A percentile compares a stretch with the other conserved stretches of the same genome.
These are phyloP conservation scores for Gymnopilus junonius DNA, from an alignment of 768 basidiomycete species.

Conservation along the genomic window DNA sequence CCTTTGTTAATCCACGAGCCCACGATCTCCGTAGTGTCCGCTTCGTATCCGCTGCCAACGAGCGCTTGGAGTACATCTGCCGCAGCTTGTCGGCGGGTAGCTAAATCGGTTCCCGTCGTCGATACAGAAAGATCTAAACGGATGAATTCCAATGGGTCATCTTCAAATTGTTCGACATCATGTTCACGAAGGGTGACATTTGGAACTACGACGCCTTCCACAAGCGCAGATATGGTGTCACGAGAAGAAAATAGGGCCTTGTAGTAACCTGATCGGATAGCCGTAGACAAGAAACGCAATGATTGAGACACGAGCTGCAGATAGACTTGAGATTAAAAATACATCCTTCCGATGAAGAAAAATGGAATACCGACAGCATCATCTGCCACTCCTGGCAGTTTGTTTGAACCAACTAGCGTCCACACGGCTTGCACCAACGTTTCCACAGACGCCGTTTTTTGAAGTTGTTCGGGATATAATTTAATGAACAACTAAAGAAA, in stretches of 20 bases:
- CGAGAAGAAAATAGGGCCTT: conserved; percentile 77
- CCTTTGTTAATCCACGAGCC: conserved; percentile 83
- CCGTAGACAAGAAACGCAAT: conserved; percentile 88
- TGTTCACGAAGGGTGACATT: conserved; percentile 88
- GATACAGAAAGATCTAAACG: conserved; percentile 81
- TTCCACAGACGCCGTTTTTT: conserved; percentile 64
- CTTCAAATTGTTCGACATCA: conserved; percentile 95
- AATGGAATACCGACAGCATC: conserved; percentile 59
- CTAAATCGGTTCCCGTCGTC: conserved; percentile 63
- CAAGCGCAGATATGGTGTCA: conserved; percentile 82
- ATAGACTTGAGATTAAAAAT: neutral
- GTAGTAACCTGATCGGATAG: conserved; percentile 88
- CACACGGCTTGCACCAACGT: conserved; percentile 89
- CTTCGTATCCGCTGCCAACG: conserved; percentile 78
- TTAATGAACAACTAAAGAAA: conserved; percentile 72
- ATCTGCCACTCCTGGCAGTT: conserved; percentile 70
- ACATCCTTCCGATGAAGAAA: conserved; percentile 1
- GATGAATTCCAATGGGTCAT: conserved; percentile 95
- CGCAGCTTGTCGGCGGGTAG: conserved; percentile 90
- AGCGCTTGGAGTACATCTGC: conserved; percentile 95
- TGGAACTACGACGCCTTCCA: conserved; percentile 92
- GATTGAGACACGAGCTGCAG: conserved; percentile 86
- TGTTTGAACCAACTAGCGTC: conserved; percentile 78
- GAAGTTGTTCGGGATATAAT: conserved; percentile 79
- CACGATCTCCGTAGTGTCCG: conserved; percentile 87